A percentile compares a stretch with the other conserved stretches of the same genome.
phyloP scores from a whole-genome alignment of 1,139 yeast genomes.

The Chernovozyma sophiae-reginae region DNA sequence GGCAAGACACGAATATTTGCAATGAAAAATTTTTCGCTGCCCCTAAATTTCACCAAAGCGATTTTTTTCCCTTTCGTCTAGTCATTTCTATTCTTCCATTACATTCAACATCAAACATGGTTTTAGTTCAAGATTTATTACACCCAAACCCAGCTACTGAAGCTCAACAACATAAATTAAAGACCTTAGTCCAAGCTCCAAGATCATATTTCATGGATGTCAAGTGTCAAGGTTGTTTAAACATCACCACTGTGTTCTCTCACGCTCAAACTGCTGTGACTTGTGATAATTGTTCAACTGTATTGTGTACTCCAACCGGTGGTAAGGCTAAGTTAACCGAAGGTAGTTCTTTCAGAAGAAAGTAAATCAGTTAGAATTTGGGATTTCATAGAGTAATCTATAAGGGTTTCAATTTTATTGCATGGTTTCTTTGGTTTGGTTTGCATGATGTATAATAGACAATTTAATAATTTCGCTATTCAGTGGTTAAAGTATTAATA shows the following conservation, averaged over 20 bases:
- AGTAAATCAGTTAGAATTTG: no score
- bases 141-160: slow-evolving; percentile 97
- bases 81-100: not conserved
- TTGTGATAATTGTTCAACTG: slow-evolving; percentile 98
- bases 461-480: not conserved
- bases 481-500: not conserved
- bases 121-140: slow-evolving; percentile 95
- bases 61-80: slow-evolving; percentile 1
- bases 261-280: slow-evolving; percentile 99
- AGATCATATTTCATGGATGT: slow-evolving; percentile 99
- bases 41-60: not conserved
- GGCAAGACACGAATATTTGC: slow-evolving; percentile 8
- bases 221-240: slow-evolving; percentile 98
- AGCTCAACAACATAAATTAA: slow-evolving; percentile 95
- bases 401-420: no score
- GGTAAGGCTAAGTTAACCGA: slow-evolving; percentile 99
- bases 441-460: slow-evolving; percentile 7
- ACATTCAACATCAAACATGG: slow-evolving; percentile 33
- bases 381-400: no score
- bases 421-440: slow-evolving; percentile 4
- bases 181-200: slow-evolving; percentile 95
- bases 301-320: slow-evolving; percentile 98
- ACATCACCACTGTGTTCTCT: slow-evolving; percentile 98
- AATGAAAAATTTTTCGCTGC: slow-evolving; percentile 4
- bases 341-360: slow-evolving; percentile 99